Conservation (phyloP, 2,329 filamentous ascomycete genomes). For the Stagonosporopsis rhizophila region DNA sequence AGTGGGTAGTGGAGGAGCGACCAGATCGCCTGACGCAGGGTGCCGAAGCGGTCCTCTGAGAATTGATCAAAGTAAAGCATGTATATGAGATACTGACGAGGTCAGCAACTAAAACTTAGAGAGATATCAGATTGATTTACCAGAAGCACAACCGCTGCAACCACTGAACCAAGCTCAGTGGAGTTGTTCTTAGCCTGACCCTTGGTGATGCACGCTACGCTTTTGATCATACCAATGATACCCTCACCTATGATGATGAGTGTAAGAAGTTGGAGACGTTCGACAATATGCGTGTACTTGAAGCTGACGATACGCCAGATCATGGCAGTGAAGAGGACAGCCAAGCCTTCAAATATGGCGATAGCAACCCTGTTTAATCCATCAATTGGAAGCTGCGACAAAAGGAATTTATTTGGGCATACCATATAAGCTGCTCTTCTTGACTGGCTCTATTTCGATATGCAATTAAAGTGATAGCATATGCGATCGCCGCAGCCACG, state of each 20-base stretch:
- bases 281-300: slow-evolving; percentile 65
- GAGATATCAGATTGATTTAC: slow-evolving; percentile 1
- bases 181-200: slow-evolving; percentile 27
- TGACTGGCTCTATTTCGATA: slow-evolving; percentile 21
- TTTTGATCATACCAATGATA: slow-evolving; percentile 62
- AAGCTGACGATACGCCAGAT: slow-evolving; percentile 63
- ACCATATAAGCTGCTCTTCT: slow-evolving; percentile 30
- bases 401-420: not conserved
- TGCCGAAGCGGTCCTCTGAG: slow-evolving; percentile 55
- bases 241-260: slow-evolving; percentile 70
- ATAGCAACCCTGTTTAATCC: slow-evolving; percentile 23
- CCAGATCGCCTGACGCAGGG: slow-evolving; percentile 64
- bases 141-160: slow-evolving; percentile 27
- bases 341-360: slow-evolving; percentile 30
- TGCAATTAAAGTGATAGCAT: slow-evolving; percentile 23
- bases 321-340: slow-evolving; percentile 33
- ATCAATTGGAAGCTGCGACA: slow-evolving; percentile 2
- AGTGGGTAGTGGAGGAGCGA: slow-evolving; percentile 65
- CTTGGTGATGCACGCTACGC: slow-evolving; percentile 33
- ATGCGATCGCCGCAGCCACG: slow-evolving; percentile 20
- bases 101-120: not conserved
- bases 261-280: slow-evolving; percentile 66
- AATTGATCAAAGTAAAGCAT: slow-evolving; percentile 65
- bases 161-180: slow-evolving; percentile 30
- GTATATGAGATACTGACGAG: slow-evolving; percentile 60